These are phyloP conservation scores for Cutaneotrichosporon mucoides DNA, from an alignment of 1,284 basidiomycete species.

Conservation along the genomic window DNA sequence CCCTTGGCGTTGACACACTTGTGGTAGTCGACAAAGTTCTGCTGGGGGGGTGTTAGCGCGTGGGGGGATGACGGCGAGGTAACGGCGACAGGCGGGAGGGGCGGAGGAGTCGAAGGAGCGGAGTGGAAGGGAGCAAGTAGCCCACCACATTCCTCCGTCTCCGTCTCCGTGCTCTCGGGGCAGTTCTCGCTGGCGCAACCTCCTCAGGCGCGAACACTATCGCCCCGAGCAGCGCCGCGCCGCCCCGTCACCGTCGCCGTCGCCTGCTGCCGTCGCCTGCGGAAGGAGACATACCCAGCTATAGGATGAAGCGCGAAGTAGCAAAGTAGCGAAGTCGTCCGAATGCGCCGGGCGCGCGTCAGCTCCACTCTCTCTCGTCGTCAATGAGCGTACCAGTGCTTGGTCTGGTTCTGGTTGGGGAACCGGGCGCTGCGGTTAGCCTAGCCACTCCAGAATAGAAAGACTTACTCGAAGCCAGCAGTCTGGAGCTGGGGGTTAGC, in stretches of 20 bases:
- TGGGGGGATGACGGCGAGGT: not conserved
- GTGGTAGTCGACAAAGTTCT: conserved; percentile 97
- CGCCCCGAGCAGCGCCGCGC: too few species aligned
- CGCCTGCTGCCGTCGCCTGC: too few species aligned
- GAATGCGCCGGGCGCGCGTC: not conserved
- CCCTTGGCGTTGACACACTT: conserved; percentile 97
- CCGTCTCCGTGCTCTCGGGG: too few species aligned
- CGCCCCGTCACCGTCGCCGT: too few species aligned
- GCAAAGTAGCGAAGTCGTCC: not conserved
- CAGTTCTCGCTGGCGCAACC: too few species aligned
- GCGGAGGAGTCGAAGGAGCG: too few species aligned
- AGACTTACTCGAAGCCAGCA: conserved; percentile 50
- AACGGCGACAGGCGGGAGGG: not conserved
- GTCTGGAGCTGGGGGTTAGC: conserved; percentile 45
- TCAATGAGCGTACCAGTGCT: conserved; percentile 68
- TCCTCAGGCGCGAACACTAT: too few species aligned
- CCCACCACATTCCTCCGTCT: too few species aligned
- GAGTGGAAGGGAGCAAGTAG: too few species aligned
- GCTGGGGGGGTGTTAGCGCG: conserved; percentile 56
- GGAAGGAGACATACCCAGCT: conserved; percentile 17
- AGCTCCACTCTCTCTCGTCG: conserved; percentile 2
- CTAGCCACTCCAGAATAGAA: not conserved
- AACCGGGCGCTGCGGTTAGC: conserved; percentile 65
- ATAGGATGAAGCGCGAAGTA: not conserved
- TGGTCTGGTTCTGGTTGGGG: conserved; percentile 92